A percentile compares a stretch with the other conserved stretches of the same genome.
phyloP scores from a whole-genome alignment of 139 green algal genomes.

The Diplosphaera chodatii region DNA sequence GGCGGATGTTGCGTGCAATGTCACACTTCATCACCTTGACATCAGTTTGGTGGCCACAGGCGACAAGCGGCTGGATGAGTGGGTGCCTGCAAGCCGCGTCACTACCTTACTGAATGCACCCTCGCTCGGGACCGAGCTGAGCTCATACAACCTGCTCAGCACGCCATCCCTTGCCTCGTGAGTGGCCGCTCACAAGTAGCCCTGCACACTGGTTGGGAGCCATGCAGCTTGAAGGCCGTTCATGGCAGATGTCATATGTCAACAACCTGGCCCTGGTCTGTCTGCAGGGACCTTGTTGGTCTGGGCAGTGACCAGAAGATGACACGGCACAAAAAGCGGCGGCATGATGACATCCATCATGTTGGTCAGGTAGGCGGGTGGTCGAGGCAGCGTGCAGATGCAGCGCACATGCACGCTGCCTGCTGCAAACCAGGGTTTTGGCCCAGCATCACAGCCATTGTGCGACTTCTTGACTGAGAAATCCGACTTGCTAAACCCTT shows the following conservation, averaged over 20 bases:
- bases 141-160: not conserved
- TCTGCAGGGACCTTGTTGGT: not conserved
- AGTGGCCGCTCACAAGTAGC: not conserved
- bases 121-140: not conserved
- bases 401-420: too few relatives aligned
- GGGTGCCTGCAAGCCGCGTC: constrained; percentile 37
- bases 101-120: not conserved
- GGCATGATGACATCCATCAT: constrained; percentile 70
- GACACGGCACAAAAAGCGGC: constrained; percentile 72
- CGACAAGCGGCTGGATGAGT: constrained; percentile 85
- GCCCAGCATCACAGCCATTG: too few relatives aligned
- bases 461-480: too few relatives aligned
- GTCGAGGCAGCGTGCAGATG: too few relatives aligned
- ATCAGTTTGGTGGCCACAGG: too few relatives aligned
- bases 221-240: constrained; percentile 1
- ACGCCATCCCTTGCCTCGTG: not conserved
- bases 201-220: too few relatives aligned
- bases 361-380: constrained; percentile 25
- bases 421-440: not conserved
- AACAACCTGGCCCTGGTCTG: not conserved
- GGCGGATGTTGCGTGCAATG: too few relatives aligned
- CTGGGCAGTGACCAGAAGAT: constrained; percentile 61
- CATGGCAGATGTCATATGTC: too few relatives aligned
- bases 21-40: too few relatives aligned
- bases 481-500: not conserved